Base-by-base conservation (phyloP, 495 filamentous ascomycete species). In the Talaromyces borbonicus region DNA sequence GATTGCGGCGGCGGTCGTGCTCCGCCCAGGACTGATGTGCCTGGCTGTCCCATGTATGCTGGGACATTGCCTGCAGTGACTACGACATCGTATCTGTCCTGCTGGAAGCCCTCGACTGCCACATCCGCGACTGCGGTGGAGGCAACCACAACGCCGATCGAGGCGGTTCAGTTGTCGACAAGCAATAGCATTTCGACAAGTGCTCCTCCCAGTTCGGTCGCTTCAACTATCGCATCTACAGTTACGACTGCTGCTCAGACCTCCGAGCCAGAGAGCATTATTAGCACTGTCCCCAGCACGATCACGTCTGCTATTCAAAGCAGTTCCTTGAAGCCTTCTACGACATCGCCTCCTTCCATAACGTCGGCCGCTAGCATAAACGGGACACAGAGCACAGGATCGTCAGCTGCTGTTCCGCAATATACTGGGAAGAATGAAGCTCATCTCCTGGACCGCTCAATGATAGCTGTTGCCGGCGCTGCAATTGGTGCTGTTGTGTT, bases 1-100 rank as follows among this genome's bases (percentile, higher is more conserved):
- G 78, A 81, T 67, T 83, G 80, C 54, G 80, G 80, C 23, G 80
- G 80, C 44, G 79, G 78, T 18, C 67, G 72, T 33, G 79, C 77
- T 8, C 78, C 80, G 0, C 69, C 74, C 1, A 82, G 76, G 61
- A 74, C 72, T 15, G 67, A 67, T 24, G 71, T 77, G 22, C 78
- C 79, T 1, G 79, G 78, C 6, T 84, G 80, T 54, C 62, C 69
- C 0, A 50, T 48, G 11, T 84, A 84, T 58, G 56, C 53, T 2
- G 79, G 79, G 33, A 80, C 77, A 6, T 73, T 62, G 18, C 73
- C 72, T 14, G 16, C 16, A 8, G 16, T 20, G n/a, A 67, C 74
- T 46, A 62, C 64, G 18, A 67, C 76, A 3, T 67, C 55, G 47
- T 79, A 64, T 53, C 53, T 77, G 5, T 56, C 68, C 14, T 69